Evolutionary conservation across 129 eudicot genomes (phyloP).

Genomic region (Arctium lappa): DNA sequence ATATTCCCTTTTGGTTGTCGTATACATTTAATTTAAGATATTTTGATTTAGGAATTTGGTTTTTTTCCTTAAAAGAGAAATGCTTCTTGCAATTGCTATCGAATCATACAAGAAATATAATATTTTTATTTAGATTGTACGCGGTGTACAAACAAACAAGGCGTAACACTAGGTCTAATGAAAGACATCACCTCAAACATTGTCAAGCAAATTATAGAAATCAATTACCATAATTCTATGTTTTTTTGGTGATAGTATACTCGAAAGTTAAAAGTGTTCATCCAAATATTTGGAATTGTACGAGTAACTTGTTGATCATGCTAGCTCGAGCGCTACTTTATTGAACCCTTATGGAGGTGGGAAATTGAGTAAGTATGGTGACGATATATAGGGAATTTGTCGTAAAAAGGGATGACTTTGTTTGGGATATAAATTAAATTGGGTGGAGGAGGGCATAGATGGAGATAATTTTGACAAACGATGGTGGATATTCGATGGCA

Average conservation of each 20-base stretch:
- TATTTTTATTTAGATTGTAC: not conserved
- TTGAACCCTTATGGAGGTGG: not conserved
- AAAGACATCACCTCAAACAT: not conserved
- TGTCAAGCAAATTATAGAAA: not conserved
- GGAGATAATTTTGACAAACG: not conserved
- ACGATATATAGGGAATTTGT: not conserved
- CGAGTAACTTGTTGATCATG: not conserved
- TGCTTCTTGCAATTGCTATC: not conserved
- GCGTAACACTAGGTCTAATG: not conserved
- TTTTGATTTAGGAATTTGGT: not conserved
- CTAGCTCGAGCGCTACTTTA: not conserved
- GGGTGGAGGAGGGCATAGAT: not conserved
- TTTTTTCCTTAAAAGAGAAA: not conserved
- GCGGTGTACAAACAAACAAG: not conserved
- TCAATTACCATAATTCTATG: not conserved
- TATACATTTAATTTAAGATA: not conserved
- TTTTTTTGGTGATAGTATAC: not conserved
- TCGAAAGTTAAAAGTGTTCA: not conserved
- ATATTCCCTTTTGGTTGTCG: constrained; percentile 1
- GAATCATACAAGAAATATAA: not conserved
- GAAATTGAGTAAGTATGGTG: not conserved
- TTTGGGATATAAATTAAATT: not conserved
- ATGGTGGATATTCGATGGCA: not conserved
- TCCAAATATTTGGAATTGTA: not conserved
- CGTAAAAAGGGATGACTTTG: not conserved